Evolutionary conservation across 192 early-diverging fungal species (phyloP), one percentile per base, ranked within the genome.

Genomic region (Spinellus fusiger): DNA sequence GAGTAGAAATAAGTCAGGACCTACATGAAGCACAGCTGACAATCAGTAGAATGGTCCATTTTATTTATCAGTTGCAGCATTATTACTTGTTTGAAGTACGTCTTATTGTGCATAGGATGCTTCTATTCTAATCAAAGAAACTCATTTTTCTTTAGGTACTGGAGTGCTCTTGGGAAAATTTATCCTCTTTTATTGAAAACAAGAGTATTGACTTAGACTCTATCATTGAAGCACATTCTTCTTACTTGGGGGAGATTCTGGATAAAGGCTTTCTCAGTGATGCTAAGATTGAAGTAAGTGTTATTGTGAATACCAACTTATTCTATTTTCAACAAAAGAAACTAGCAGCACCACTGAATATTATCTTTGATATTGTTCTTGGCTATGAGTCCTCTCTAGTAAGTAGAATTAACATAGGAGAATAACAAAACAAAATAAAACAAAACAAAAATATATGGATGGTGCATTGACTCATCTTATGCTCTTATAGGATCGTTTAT

Each of bases 51-150:
- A 98, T 98, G 95, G 85, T 90, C 46, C 95, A 98, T 73, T 96
- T 95, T 73, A 81, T 93, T 40, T 82, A 89, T 62, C 94, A 98
- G 68, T 74, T 98, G 49, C 93, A 97, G 71, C 91, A 93, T 69
- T 96, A 93, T 68, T 86, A 93, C 27, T 75, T 90, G 40, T 95
- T 96, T 72, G 94, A 97, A 71, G 91, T 91, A 48, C 67, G 50
- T 54, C 22, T 56, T 25, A 26, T 1, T 3, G 34, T 23, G 5
- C 26, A 1, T 23, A 1, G 0, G 4, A 6, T 12, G 1, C 18
- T 35, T 35, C 8, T n/a, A 7, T 37, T 15, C 7, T 5, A 1
- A 22, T 5, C 52, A 2, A 6, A 35, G 26, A 35, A 13, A 27
- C 1, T n/a, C n/a, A 40, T 20, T 23, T 23, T 26, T 51, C 18